Evolutionary conservation across 2,329 filamentous ascomycete genomes (phyloP), one percentile per base, ranked within the genome.

Genomic region (Penicillium vulpinum): DNA sequence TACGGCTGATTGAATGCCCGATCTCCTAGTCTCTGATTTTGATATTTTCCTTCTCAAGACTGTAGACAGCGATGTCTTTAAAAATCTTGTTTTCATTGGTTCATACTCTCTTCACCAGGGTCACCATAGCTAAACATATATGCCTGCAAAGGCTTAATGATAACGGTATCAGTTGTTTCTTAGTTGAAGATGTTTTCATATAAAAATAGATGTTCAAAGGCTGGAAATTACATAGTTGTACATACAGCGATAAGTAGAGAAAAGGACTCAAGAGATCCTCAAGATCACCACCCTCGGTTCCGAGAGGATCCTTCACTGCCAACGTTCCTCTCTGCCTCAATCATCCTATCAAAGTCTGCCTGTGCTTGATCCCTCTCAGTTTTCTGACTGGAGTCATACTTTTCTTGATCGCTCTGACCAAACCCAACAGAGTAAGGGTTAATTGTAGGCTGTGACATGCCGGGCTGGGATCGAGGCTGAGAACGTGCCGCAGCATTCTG

Each of bases 281-380:
- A 33, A 57, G 18, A 58, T 43, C 56, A 50, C 64, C 65, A 70
- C 8, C 56, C 56, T 21, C 62, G 58, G 18, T 24, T 51, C 18
- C 54, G 54, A 28, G 54, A 31, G n/a, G 60, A 29, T 39, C 51
- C 58, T 18, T 67, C 67, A 31, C 39, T 58, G 7, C 62, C 58
- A 21, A 53, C 54, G 24, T 71, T 70, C 48, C 75, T 64, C 62
- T 79, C 77, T 0, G 68, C 60, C 3, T 80, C 77, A 18, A 80
- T 57, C 68, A 79, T 67, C 11, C 66, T 66, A 56, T 80, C 74
- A 50, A 80, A 80, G 3, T 78, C 74, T 9, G 70, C 72, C 54
- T 77, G 77, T 3, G 77, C 75, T 51, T 73, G 68, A 39, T 77
- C 71, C 46, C 70, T 68, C 26, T 75, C 72, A 6, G 65, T 62